Evolutionary conservation across 495 filamentous ascomycete species (phyloP), one percentile per base, ranked within the genome.

Genomic region (Alectoria sarmentosa): DNA sequence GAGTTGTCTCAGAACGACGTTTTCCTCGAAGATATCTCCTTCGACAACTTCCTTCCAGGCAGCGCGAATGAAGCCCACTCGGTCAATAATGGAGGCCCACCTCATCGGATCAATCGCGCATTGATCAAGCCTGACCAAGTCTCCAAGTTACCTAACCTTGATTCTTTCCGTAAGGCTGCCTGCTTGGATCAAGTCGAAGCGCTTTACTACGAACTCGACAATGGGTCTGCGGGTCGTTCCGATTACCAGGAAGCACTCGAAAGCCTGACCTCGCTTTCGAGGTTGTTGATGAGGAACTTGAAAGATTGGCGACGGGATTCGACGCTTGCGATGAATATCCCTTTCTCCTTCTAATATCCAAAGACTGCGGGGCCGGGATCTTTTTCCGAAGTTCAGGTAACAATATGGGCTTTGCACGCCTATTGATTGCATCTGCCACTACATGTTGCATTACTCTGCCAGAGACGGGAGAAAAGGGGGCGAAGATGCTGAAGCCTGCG

Each of bases 171-270:
- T 4, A 49, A 38, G 23, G 17, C 58, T 23, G 64, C 58, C 17
- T 66, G 58, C 62, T 14, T 30, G 36, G 64, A 66, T 61, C 64
- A 66, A 36, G 64, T 66, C 38, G 64, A 62, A 23, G 58, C 58
- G n/a, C 64, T 66, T 11, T n/a, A 65, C 14, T 19, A 44, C 23
- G 32, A 21, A 21, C 62, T 65, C 30, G 62, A 65, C 21, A 42
- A 41, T 4, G 36, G 21, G 2, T 11, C 6, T 2, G n/a, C 19
- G 26, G 54, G 30, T 6, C n/a, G 38, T 36, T 9, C 6, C 48
- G 26, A 30, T 7, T 60, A 65, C n/a, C 3, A 65, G 23, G 23
- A 42, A 23, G 23, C 34, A 19, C 42, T 65, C 2, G 62, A 41
- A 17, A 37, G 55, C 17, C 37, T 65, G 55, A 42, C 49, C 28